These are phyloP conservation scores for Peronosclerospora sorghi DNA, from an alignment of 352 stramenopile genomes.

Conservation along the genomic window DNA sequence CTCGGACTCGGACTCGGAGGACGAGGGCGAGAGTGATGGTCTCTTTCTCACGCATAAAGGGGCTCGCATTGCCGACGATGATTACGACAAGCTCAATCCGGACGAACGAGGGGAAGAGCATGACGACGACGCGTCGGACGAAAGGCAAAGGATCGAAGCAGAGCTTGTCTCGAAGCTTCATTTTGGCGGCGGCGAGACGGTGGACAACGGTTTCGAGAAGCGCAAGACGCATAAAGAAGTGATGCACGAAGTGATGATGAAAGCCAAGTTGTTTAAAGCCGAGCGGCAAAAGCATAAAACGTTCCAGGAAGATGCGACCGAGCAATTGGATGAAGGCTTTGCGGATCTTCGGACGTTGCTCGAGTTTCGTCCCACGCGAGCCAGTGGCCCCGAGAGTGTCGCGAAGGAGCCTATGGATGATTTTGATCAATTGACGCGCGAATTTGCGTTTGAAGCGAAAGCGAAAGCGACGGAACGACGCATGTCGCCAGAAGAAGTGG, in stretches of 20 bases:
- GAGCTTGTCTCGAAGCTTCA: conserved; percentile 82
- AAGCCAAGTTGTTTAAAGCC: conserved; percentile 85
- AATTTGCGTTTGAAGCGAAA: conserved; percentile 87
- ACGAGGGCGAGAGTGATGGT: conserved; percentile 38
- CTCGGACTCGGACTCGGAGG: conserved; percentile 60
- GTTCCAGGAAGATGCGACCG: conserved; percentile 64
- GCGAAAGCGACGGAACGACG: conserved; percentile 89
- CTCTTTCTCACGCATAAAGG: conserved; percentile 73
- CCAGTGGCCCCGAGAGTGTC: conserved; percentile 46
- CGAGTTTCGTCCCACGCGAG: conserved; percentile 61
- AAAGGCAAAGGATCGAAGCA: conserved; percentile 53
- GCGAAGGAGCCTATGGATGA: conserved; percentile 74
- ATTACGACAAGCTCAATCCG: conserved; percentile 59
- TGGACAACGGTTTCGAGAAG: conserved; percentile 7
- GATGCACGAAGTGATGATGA: conserved; percentile 88
- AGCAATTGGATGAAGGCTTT: conserved; percentile 68
- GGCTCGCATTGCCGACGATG: conserved; percentile 58
- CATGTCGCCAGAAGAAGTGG: conserved; percentile 91
- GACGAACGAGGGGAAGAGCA: conserved; percentile 39
- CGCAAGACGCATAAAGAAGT: conserved; percentile 85
- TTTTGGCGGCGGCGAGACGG: conserved; percentile 54
- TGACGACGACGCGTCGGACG: conserved; percentile 68
- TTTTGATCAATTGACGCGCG: conserved; percentile 73
- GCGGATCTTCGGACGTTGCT: conserved; percentile 50
- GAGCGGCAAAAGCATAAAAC: conserved; percentile 82